These are phyloP conservation scores for Rhynchosporium secalis DNA, from an alignment of 2,329 filamentous ascomycete genomes.

Conservation along the genomic window DNA sequence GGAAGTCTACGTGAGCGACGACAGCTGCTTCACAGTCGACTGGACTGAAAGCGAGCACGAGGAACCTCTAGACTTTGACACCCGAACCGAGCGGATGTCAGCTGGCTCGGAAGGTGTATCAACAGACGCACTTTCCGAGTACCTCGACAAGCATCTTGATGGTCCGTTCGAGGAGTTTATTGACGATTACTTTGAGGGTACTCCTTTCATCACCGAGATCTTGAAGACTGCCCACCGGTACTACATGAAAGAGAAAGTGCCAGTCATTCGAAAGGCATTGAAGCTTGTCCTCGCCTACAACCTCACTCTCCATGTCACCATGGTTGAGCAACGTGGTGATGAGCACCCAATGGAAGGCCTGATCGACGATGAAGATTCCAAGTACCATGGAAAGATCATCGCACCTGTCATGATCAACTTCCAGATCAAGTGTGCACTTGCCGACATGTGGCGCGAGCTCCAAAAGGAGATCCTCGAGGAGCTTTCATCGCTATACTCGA, in stretches of 20 bases:
- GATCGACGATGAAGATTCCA: slow-evolving; percentile 83
- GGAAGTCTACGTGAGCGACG: slow-evolving; percentile 88
- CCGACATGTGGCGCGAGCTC: slow-evolving; percentile 96
- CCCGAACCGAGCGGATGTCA: slow-evolving; percentile 84
- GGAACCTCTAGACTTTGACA: slow-evolving; percentile 77
- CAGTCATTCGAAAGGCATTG: slow-evolving; percentile 90
- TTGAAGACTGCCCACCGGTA: slow-evolving; percentile 94
- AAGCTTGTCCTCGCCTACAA: slow-evolving; percentile 97
- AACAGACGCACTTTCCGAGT: slow-evolving; percentile 77
- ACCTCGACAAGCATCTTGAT: slow-evolving; percentile 93
- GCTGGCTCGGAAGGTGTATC: slow-evolving; percentile 88
- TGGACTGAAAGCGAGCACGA: slow-evolving; percentile 84
- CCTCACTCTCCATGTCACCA: slow-evolving; percentile 88
- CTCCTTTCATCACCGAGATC: slow-evolving; percentile 91
- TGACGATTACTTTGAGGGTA: slow-evolving; percentile 94
- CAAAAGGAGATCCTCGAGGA: slow-evolving; percentile 96
- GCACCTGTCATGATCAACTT: slow-evolving; percentile 99
- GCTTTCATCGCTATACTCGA: slow-evolving; percentile 89
- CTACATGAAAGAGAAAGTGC: slow-evolving; percentile 83
- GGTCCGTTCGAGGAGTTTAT: slow-evolving; percentile 90
- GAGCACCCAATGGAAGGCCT: slow-evolving; percentile 77
- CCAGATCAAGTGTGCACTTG: slow-evolving; percentile 96
- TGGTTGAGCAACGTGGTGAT: slow-evolving; percentile 85
- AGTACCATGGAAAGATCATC: slow-evolving; percentile 85
- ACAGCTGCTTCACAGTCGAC: slow-evolving; percentile 89